Conservation (phyloP, 2,329 filamentous ascomycete species). For the Trichoderma gracile region DNA sequence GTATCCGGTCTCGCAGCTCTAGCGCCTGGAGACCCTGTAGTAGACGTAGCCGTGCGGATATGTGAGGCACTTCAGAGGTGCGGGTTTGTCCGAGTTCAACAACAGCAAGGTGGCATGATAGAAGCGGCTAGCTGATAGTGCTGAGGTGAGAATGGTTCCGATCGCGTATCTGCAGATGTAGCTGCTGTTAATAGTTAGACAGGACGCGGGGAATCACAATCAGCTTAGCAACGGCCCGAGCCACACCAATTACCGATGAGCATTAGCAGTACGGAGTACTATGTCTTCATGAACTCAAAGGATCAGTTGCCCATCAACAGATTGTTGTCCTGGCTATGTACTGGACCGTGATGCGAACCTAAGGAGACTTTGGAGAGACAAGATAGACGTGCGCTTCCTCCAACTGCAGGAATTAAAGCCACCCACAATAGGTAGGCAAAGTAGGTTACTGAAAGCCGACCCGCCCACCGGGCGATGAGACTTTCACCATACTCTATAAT, state of each 20-base stretch:
- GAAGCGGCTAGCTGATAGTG: background rate
- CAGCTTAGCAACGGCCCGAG: background rate
- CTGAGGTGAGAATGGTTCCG: slow-evolving; percentile 1
- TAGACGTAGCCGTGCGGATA: background rate
- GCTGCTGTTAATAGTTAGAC: background rate
- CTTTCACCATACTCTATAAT: too few species aligned
- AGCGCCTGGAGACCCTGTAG: too few species aligned
- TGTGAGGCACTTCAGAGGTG: background rate
- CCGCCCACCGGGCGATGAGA: too few species aligned
- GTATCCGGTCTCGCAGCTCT: too few species aligned
- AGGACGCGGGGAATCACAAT: background rate
- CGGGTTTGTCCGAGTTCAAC: background rate
- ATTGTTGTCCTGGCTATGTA: too few species aligned
- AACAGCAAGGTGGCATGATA: background rate
- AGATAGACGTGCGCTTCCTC: too few species aligned
- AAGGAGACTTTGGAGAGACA: too few species aligned
- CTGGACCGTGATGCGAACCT: too few species aligned
- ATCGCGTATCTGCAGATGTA: background rate
- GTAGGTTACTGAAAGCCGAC: too few species aligned
- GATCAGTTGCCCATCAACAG: background rate
- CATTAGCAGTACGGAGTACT: background rate
- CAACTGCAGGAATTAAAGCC: too few species aligned
- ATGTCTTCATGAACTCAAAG: background rate
- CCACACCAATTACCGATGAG: background rate
- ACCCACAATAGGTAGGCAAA: too few species aligned